phyloP scores from a whole-genome alignment of 345 rosid species.

The Aquilaria malaccensis region DNA sequence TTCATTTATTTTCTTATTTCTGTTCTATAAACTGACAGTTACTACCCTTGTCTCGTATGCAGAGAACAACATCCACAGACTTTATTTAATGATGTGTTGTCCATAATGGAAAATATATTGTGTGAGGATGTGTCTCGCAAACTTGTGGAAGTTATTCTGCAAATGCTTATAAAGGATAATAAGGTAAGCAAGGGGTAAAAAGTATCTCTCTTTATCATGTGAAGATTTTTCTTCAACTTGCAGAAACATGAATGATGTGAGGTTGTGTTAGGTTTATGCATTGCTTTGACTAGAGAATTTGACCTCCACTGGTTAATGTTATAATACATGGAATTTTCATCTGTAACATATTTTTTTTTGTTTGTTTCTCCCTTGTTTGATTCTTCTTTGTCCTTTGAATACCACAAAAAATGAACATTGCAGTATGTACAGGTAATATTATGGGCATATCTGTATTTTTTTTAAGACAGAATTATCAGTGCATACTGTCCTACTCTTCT shows the following conservation, averaged over 20 bases:
- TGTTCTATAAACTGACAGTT: neutral
- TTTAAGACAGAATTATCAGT: too few species aligned
- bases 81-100: slow-evolving; percentile 52
- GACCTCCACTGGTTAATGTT: neutral
- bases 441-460: too few species aligned
- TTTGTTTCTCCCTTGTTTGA: neutral
- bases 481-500: too few species aligned
- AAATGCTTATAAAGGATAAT: slow-evolving; percentile 63
- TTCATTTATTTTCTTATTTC: slow-evolving; percentile 3
- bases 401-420: too few species aligned
- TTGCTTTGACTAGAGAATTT: slow-evolving; percentile 1
- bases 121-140: slow-evolving; percentile 60
- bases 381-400: neutral
- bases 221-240: neutral
- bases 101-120: slow-evolving; percentile 55
- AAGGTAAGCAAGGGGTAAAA: slow-evolving; percentile 34
- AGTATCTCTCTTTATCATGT: neutral
- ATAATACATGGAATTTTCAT: neutral
- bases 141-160: slow-evolving; percentile 50
- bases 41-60: slow-evolving; percentile 15
- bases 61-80: slow-evolving; percentile 56
- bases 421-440: too few species aligned
- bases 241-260: too few species aligned
- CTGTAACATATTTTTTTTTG: neutral
- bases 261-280: slow-evolving; percentile 1